Conservation (phyloP, 768 basidiomycete species). For the Crepidotus variabilis region DNA sequence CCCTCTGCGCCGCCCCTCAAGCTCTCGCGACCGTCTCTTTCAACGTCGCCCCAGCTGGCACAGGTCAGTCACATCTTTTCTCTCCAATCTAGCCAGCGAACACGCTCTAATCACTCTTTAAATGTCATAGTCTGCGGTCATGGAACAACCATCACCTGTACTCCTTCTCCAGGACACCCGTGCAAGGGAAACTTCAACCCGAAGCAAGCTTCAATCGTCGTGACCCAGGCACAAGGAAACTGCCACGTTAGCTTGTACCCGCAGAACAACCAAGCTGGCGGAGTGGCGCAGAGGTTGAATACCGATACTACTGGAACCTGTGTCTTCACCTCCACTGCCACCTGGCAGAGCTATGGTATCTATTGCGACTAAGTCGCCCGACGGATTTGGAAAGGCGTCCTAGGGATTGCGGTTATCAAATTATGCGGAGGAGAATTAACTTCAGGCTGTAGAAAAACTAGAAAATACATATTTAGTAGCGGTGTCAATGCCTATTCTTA, state of each 20-base stretch:
- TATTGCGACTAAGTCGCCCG: not conserved
- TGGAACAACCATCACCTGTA: not conserved
- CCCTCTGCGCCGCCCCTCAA: not conserved
- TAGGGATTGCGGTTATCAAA: too few relatives aligned
- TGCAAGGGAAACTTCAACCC: not conserved
- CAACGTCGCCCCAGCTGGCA: not conserved
- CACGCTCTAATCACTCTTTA: not conserved
- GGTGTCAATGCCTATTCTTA: too few relatives aligned
- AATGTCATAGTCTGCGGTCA: not conserved
- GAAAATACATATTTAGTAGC: too few relatives aligned
- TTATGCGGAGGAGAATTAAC: too few relatives aligned
- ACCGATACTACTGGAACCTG: not conserved
- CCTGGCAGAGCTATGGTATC: not conserved
- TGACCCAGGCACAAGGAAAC: not conserved
- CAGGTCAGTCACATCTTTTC: not conserved
- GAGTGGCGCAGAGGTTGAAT: not conserved
- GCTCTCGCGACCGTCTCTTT: not conserved
- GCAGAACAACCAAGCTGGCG: not conserved
- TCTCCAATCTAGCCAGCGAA: not conserved
- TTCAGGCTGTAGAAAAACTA: too few relatives aligned
- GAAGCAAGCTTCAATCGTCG: not conserved
- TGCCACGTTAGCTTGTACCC: not conserved
- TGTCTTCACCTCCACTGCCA: not conserved
- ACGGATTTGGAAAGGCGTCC: too few relatives aligned
- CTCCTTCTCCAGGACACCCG: not conserved